A percentile compares a stretch with the other conserved stretches of the same genome.
Evolutionary conservation across 2,329 filamentous ascomycete genomes (phyloP).

Genomic region (Cytospora leucostoma): DNA sequence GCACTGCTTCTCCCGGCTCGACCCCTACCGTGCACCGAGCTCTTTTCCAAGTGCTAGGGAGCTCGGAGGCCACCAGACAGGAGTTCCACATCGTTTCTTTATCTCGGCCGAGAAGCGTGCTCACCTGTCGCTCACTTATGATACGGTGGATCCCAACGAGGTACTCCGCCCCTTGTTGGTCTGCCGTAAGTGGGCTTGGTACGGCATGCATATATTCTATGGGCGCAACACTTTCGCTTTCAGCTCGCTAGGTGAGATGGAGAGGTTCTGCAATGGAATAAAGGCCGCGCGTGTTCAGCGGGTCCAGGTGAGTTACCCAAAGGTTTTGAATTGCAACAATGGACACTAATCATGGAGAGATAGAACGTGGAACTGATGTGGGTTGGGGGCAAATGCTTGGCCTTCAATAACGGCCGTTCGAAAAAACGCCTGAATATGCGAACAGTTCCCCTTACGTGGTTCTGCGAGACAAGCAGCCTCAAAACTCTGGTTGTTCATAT

Average conservation of each 20-base stretch:
- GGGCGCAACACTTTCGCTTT: constrained; percentile 8
- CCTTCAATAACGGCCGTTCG: not conserved
- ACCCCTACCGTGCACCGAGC: not conserved
- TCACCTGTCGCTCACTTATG: not conserved
- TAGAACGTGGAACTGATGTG: constrained; percentile 13
- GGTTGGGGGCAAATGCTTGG: constrained; percentile 2
- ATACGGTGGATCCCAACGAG: not conserved
- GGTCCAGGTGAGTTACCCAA: not conserved
- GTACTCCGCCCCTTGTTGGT: constrained; percentile 9
- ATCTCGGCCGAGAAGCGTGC: not conserved
- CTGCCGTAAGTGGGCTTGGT: not conserved
- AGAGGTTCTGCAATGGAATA: constrained; percentile 11
- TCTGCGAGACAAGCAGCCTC: not conserved
- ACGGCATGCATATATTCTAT: constrained; percentile 17
- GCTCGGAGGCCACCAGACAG: not conserved
- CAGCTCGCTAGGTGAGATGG: constrained; percentile 15
- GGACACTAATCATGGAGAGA: not conserved
- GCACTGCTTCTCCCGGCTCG: constrained; percentile 17
- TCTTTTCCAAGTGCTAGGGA: not conserved
- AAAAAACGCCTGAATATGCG: not conserved
- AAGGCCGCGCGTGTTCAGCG: not conserved
- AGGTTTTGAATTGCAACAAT: not conserved
- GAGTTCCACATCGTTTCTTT: constrained; percentile 11
- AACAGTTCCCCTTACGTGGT: not conserved
- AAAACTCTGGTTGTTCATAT: constrained; percentile 10